Conservation (phyloP, 495 filamentous ascomycete genomes). For the Penicillium odoratum region DNA sequence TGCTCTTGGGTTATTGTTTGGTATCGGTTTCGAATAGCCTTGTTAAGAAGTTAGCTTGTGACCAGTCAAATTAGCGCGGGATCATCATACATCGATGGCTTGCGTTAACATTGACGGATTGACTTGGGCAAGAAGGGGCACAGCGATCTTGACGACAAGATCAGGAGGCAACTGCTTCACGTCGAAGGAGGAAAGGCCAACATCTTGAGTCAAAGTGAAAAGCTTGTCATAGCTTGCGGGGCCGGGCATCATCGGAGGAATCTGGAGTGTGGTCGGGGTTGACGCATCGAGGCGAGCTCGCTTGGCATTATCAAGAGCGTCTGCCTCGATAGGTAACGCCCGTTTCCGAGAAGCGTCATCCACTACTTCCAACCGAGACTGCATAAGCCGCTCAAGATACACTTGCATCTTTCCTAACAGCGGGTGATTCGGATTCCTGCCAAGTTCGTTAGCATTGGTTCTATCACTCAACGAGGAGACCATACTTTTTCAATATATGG, state of each 20-base stretch:
- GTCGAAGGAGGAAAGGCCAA: constrained; percentile 73
- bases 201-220: constrained; percentile 79
- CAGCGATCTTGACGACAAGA: constrained; percentile 72
- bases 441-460: constrained; percentile 6
- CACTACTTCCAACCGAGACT: constrained; percentile 69
- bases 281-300: constrained; percentile 64
- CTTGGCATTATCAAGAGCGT: constrained; percentile 69
- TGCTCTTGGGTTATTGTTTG: constrained; percentile 45
- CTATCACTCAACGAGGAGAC: neutral
- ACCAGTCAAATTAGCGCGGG: neutral
- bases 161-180: constrained; percentile 73
- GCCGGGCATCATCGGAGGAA: constrained; percentile 68
- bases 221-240: constrained; percentile 75
- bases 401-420: constrained; percentile 72
- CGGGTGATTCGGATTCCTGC: constrained; percentile 69
- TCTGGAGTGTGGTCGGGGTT: constrained; percentile 50
- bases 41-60: constrained; percentile 24
- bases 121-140: constrained; percentile 65
- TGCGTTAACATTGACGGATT: constrained; percentile 63
- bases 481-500: constrained; percentile 75
- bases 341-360: constrained; percentile 76
- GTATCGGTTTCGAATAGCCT: constrained; percentile 51
- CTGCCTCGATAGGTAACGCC: constrained; percentile 60
- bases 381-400: constrained; percentile 74
- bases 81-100: constrained; percentile 58